Evolutionary conservation across 208 protist species (phyloP).

Genomic region (Crithidia expoeki): DNA sequence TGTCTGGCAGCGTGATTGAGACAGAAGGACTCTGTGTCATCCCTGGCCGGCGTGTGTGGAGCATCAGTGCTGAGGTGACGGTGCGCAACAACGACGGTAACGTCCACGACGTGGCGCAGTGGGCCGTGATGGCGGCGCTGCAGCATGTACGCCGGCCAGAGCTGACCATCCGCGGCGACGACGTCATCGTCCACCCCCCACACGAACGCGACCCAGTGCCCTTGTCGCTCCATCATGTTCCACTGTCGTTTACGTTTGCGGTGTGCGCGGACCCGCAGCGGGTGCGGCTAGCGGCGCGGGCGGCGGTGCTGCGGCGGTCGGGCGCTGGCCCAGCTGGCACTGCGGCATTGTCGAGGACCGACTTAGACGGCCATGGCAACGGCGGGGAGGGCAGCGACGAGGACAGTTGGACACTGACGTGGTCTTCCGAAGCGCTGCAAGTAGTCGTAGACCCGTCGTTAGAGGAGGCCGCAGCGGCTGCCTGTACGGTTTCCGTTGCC

Average conservation of each 20-base stretch:
- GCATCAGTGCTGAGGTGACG: conserved; percentile 80
- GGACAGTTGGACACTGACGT: background rate
- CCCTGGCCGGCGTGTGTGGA: conserved; percentile 93
- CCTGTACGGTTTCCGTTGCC: conserved; percentile 65
- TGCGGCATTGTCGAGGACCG: background rate
- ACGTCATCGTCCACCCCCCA: conserved; percentile 80
- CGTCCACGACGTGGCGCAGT: conserved; percentile 82
- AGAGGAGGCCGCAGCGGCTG: conserved; percentile 70
- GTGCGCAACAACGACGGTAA: conserved; percentile 97
- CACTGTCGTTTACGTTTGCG: conserved; percentile 83
- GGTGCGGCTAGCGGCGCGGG: conserved; percentile 39
- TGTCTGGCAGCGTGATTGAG: conserved; percentile 93
- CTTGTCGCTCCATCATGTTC: conserved; percentile 94
- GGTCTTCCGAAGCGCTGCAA: conserved; percentile 40
- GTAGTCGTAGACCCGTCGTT: conserved; percentile 78
- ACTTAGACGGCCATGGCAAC: background rate
- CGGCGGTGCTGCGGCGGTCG: conserved; percentile 28
- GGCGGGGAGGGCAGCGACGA: background rate
- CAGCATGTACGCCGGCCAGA: conserved; percentile 95
- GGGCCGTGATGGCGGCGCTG: conserved; percentile 90
- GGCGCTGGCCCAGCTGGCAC: conserved; percentile 2
- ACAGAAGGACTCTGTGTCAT: conserved; percentile 96
- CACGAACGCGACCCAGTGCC: conserved; percentile 95
- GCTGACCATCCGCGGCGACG: conserved; percentile 90
- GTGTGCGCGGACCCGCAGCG: conserved; percentile 57